phyloP scores from a whole-genome alignment of 257 asterid genomes.

The Osmanthus fragrans region DNA sequence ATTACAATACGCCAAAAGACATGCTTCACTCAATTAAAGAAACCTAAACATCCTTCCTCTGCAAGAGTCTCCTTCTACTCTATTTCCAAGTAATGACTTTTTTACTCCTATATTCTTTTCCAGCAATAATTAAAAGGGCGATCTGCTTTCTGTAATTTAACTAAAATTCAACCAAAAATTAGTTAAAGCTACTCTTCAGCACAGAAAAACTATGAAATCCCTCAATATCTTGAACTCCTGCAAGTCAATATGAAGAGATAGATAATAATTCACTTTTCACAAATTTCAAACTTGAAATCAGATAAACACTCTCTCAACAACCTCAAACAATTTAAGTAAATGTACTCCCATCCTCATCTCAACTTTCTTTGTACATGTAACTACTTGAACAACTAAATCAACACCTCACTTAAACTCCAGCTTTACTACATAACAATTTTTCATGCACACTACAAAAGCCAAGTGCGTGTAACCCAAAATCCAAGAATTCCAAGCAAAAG shows the following conservation, averaged over 20 bases:
- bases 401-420: background rate
- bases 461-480: background rate
- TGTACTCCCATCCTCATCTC: background rate
- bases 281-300: slow-evolving; percentile 14
- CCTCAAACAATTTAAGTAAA: background rate
- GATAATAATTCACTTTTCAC: slow-evolving; percentile 5
- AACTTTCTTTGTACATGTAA: slow-evolving; percentile 9
- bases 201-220: background rate
- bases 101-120: no score
- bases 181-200: background rate
- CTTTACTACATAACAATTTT: background rate
- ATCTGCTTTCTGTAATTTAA: background rate
- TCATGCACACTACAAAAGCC: background rate
- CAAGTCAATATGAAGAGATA: slow-evolving; percentile 9
- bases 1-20: background rate
- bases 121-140: background rate
- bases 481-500: background rate
- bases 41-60: background rate
- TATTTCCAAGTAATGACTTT: background rate
- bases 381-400: background rate
- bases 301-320: slow-evolving; percentile 8
- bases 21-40: background rate
- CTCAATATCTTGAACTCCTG: background rate
- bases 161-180: background rate
- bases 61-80: background rate